Conservation (phyloP, 768 basidiomycete genomes). For the Bullera alba region DNA sequence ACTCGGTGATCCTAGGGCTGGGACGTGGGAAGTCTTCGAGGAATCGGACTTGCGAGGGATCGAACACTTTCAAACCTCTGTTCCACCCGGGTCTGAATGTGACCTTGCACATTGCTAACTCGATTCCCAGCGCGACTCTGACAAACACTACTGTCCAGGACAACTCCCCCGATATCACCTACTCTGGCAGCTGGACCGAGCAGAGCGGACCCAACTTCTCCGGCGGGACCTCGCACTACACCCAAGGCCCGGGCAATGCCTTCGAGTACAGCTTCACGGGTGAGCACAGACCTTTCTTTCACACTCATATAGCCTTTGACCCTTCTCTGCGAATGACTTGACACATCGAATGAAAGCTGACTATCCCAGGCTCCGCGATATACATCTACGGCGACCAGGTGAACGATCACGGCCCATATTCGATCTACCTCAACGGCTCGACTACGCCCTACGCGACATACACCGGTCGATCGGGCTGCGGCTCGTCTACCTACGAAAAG, state of each 20-base stretch:
- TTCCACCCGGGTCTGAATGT: too few species aligned
- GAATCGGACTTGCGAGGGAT: too few species aligned
- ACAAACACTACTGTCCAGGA: slow-evolving; percentile 42
- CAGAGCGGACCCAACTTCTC: slow-evolving; percentile 33
- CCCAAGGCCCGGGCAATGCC: slow-evolving; percentile 25
- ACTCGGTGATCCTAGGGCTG: not conserved
- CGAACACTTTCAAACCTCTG: too few species aligned
- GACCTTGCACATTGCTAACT: too few species aligned
- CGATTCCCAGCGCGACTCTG: slow-evolving; percentile 20
- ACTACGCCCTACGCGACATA: slow-evolving; percentile 9
- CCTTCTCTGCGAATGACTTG: too few species aligned
- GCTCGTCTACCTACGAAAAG: slow-evolving; percentile 21
- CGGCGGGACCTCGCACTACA: slow-evolving; percentile 39
- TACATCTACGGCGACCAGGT: slow-evolving; percentile 46
- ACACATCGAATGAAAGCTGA: not conserved
- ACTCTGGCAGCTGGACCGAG: slow-evolving; percentile 34
- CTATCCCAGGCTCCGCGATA: slow-evolving; percentile 31
- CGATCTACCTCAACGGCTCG: slow-evolving; percentile 34
- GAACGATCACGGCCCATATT: slow-evolving; percentile 44
- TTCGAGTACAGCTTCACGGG: slow-evolving; percentile 30
- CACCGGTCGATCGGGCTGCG: slow-evolving; percentile 37
- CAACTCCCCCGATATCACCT: slow-evolving; percentile 19
- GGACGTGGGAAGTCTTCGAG: too few species aligned
- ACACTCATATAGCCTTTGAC: too few species aligned
- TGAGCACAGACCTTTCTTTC: slow-evolving; percentile 5